A percentile compares a stretch with the other conserved stretches of the same genome.
phyloP scores from a whole-genome alignment of 2,329 filamentous ascomycete genomes.

The Verticillium zaregamsianum region DNA sequence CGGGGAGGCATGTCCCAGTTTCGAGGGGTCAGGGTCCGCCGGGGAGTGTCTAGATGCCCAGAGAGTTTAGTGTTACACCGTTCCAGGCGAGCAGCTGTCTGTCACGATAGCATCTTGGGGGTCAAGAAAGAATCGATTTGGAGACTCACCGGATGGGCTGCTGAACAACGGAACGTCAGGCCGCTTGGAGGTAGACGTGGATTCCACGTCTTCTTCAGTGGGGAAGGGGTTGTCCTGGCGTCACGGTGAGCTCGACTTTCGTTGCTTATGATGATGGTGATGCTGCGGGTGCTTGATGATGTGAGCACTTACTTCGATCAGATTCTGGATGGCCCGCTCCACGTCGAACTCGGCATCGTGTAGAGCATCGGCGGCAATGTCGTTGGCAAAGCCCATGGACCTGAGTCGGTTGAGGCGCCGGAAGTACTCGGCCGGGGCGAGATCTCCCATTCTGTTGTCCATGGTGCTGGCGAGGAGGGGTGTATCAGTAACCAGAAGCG shows the following conservation, averaged over 20 bases:
- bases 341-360: background rate
- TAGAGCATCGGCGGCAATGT: background rate
- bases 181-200: no score
- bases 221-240: background rate
- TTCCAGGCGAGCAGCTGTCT: no score
- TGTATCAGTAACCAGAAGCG: background rate
- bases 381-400: background rate
- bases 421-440: background rate
- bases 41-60: background rate
- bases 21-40: background rate
- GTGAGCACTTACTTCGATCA: background rate
- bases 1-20: background rate
- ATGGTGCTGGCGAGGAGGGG: background rate
- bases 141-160: background rate
- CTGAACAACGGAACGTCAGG: background rate
- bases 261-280: background rate
- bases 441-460: background rate
- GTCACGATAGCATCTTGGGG: no score
- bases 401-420: background rate
- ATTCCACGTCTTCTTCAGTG: background rate
- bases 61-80: no score
- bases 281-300: no score
- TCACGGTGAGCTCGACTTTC: background rate
- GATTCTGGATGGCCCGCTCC: background rate
- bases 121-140: no score